phyloP scores from a whole-genome alignment of 108 stramenopile genomes.

The Chaetoceros tenuissimus region DNA sequence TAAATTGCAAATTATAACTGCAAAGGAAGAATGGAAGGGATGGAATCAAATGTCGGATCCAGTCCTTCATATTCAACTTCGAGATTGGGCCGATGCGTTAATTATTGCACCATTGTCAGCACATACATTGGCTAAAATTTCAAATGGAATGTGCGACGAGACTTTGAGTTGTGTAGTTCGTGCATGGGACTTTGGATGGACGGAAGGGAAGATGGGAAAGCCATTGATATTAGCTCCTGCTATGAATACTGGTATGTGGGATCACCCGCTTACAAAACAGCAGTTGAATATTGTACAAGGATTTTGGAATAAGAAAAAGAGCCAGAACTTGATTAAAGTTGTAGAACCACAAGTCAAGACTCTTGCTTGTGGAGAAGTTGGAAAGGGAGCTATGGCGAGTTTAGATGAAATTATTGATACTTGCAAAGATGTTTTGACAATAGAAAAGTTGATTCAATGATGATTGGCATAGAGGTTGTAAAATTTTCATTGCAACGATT shows the following conservation, averaged over 20 bases:
- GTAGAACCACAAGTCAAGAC: conserved; percentile 57
- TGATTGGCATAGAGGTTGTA: too few species aligned
- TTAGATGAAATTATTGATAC: conserved; percentile 46
- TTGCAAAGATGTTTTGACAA: too few species aligned
- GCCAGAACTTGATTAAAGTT: conserved; percentile 23
- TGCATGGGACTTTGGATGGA: conserved; percentile 81
- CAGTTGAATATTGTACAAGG: conserved; percentile 51
- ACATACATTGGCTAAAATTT: conserved; percentile 76
- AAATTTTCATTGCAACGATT: too few species aligned
- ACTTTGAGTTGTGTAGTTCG: conserved; percentile 69
- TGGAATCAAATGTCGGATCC: conserved; percentile 72
- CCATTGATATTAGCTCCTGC: conserved; percentile 86
- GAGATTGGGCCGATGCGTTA: conserved; percentile 82
- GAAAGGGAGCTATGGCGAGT: conserved; percentile 77
- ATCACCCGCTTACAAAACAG: conserved; percentile 68
- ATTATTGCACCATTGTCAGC: conserved; percentile 80
- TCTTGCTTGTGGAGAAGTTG: conserved; percentile 85
- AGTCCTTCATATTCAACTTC: conserved; percentile 85
- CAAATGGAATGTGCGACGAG: conserved; percentile 85
- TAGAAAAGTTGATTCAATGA: too few species aligned
- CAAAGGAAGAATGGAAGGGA: conserved; percentile 72
- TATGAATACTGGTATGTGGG: conserved; percentile 95
- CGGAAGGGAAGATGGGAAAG: conserved; percentile 29
- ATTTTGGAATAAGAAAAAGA: conserved; percentile 52
- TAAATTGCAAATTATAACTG: conserved; percentile 19